Evolutionary conservation across 1,284 basidiomycete genomes (phyloP), one percentile per base, ranked within the genome.

Genomic region (Neolentinus lepideus): DNA sequence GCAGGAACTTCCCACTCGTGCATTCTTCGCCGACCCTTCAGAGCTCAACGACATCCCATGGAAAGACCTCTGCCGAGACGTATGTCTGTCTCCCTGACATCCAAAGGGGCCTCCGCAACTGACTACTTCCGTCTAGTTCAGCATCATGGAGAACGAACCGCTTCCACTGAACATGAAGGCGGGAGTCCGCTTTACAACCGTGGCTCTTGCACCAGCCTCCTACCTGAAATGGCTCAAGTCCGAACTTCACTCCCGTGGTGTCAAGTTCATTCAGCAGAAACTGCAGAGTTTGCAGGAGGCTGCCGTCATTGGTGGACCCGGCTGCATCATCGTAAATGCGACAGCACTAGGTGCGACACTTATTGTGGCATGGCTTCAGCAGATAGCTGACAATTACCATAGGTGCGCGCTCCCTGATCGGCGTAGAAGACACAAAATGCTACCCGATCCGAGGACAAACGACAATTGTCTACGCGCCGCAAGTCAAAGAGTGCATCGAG

Each of bases 391-490:
- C 33, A 19, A 22, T 56, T 2, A 78, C 77, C 4, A 62, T 81
- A 64, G 89, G 89, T 11, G 82, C 90, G 10, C 75, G 83, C 11
- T 80, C 80, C 16, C 74, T 95, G 11, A 80, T 89, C n/a, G 92
- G 91, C 2, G 84, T 95, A 2, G 83, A 91, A 60, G 89, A 93
- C 65, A 73, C 75, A 54, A 70, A 72, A 16, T 77, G 94, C 22
- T 84, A 83, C 65, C 93, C 94, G 0, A 81, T 94, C 54, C 79
- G 92, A 45, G 94, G 94, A 0, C 94, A 97, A 70, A 94, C 91
- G 0, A 82, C 94, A 9, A 71, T 92, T 25, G 74, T 92, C 12
- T 71, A 80, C 54, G 88, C 91, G 0, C 92, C 92, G 1, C 81
- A 68, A 26, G 63, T 79, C 56, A 70, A 71, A 33, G 73, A 79